Percentiles rank a stretch among this genome's conserved stretches.
Evolutionary conservation across 164 flowering plant species (phyloP).

Genomic region (Magnolia kwangsiensis): DNA sequence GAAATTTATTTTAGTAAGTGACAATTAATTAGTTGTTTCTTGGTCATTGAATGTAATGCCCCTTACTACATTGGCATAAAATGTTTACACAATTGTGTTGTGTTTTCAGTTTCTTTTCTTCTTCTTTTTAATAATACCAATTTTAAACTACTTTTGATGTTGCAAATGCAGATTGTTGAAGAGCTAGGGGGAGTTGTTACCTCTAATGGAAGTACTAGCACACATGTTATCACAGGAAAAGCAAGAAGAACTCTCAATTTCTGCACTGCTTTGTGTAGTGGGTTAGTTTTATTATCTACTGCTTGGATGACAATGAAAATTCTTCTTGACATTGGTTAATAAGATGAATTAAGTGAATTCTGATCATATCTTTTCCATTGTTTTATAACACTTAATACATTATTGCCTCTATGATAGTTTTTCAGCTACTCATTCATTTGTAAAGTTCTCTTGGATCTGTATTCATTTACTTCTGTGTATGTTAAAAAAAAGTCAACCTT

Average conservation of each 20-base stretch:
- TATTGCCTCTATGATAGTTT: no score
- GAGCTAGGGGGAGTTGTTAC: conserved; percentile 69
- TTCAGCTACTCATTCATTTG: no score
- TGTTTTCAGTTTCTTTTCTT: background rate
- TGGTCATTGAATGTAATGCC: no score
- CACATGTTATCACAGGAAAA: conserved; percentile 79
- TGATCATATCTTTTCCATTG: background rate
- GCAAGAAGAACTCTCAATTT: conserved; percentile 76
- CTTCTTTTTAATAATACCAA: background rate
- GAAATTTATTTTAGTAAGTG: no score
- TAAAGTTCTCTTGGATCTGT: background rate
- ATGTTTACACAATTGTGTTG: background rate
- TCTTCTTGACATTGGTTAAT: no score
- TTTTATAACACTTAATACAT: background rate
- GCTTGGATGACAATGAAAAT: background rate
- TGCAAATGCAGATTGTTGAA: conserved; percentile 51
- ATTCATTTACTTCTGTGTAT: background rate
- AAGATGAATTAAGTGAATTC: no score
- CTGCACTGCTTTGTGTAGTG: conserved; percentile 82
- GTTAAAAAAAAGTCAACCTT: background rate
- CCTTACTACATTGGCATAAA: no score
- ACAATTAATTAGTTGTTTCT: no score
- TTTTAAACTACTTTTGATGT: conserved; percentile 12
- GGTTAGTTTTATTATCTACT: conserved; percentile 42
- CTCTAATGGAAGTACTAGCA: conserved; percentile 55